phyloP scores from a whole-genome alignment of 2,329 filamentous ascomycete genomes.

The Clarireedia paspali region DNA sequence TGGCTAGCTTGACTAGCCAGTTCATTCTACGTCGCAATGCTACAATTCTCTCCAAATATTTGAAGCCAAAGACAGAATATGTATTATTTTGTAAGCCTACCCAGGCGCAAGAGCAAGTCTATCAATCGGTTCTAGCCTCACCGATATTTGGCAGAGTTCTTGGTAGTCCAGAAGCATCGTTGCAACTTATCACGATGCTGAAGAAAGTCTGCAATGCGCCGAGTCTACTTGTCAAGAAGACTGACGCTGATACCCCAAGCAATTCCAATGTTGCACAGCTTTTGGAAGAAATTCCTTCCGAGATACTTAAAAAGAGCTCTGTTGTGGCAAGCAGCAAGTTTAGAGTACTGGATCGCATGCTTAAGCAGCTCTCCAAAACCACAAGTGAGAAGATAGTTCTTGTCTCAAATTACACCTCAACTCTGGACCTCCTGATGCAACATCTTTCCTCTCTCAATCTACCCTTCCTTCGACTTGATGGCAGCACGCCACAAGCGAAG shows the following conservation, averaged over 20 bases:
- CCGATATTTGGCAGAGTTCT: conserved; percentile 54
- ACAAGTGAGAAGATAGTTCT: conserved; percentile 66
- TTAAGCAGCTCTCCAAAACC: conserved; percentile 50
- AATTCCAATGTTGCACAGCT: conserved; percentile 34
- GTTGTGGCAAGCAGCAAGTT: conserved; percentile 57
- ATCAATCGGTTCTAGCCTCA: conserved; percentile 59
- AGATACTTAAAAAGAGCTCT: conserved; percentile 44
- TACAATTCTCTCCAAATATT: conserved; percentile 76
- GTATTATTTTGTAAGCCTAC: conserved; percentile 90
- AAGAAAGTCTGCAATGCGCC: conserved; percentile 72
- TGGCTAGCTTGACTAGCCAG: conserved; percentile 86
- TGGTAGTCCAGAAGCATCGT: conserved; percentile 52
- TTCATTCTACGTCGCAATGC: conserved; percentile 84
- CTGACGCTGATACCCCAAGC: conserved; percentile 28
- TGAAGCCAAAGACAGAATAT: conserved; percentile 94
- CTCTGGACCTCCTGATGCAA: conserved; percentile 57
- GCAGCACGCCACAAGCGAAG: conserved; percentile 54
- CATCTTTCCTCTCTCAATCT: conserved; percentile 54
- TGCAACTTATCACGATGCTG: conserved; percentile 63
- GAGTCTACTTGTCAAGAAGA: conserved; percentile 46
- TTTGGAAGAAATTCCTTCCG: conserved; percentile 46
- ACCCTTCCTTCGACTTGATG: conserved; percentile 60
- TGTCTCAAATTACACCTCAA: conserved; percentile 71
- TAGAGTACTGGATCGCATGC: conserved; percentile 56
- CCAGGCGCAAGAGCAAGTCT: conserved; percentile 81